These are phyloP conservation scores for Penicillium occitanis DNA, from an alignment of 2,329 filamentous ascomycete genomes.

Conservation along the genomic window DNA sequence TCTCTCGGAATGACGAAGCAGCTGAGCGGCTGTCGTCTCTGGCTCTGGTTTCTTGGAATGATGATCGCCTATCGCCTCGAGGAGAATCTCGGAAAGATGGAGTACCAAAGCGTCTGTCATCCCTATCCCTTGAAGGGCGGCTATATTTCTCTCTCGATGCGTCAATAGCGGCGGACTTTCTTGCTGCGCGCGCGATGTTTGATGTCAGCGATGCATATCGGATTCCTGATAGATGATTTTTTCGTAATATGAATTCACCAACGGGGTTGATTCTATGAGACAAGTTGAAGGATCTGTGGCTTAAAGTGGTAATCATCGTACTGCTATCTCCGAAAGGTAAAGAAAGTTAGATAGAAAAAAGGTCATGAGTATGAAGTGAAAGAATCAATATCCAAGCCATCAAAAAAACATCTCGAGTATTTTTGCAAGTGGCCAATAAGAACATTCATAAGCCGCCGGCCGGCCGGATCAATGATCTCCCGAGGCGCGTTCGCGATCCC, in stretches of 20 bases:
- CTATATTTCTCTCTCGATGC: neutral
- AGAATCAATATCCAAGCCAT: neutral
- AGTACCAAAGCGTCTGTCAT: neutral
- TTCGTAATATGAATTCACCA: slow-evolving; percentile 6
- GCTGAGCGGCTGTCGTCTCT: neutral
- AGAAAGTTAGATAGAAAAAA: neutral
- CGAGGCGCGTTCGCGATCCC: slow-evolving; percentile 7
- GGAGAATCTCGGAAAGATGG: neutral
- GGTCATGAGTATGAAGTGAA: neutral
- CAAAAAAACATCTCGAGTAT: neutral
- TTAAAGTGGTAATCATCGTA: slow-evolving; percentile 9
- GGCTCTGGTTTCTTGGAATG: neutral
- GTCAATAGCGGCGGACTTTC: slow-evolving; percentile 40
- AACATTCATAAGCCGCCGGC: neutral
- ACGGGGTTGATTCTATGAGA: slow-evolving; percentile 9
- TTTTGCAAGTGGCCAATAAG: neutral
- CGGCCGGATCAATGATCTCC: slow-evolving; percentile 12
- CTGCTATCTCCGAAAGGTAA: neutral
- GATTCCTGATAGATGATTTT: slow-evolving; percentile 24
- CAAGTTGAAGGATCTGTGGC: neutral
- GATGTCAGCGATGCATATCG: slow-evolving; percentile 62
- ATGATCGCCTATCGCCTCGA: neutral
- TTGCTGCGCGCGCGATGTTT: slow-evolving; percentile 67
- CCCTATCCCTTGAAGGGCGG: neutral
- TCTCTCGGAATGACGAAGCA: neutral